Percentiles rank a stretch among this genome's conserved stretches.
Evolutionary conservation across 2,329 filamentous ascomycete species (phyloP).

Genomic region (Talaromyces sp.): DNA sequence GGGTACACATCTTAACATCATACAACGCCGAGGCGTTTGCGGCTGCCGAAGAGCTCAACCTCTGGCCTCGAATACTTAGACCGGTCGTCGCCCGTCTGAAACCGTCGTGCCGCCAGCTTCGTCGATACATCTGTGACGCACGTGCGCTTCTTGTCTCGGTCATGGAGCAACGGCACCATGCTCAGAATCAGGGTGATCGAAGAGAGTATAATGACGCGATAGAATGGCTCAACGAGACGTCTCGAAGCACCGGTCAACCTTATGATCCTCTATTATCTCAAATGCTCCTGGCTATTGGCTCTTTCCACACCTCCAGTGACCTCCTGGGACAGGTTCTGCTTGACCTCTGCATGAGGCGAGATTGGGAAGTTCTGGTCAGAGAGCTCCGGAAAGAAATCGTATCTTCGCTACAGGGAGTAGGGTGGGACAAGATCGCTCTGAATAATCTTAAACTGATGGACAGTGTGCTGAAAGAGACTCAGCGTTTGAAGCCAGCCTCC

Average conservation of each 20-base stretch:
- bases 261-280: not conserved
- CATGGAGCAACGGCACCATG: constrained; percentile 6
- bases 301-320: not conserved
- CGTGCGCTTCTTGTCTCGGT: constrained; percentile 28
- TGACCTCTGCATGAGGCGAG: not conserved
- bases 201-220: constrained; percentile 19
- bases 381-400: constrained; percentile 4
- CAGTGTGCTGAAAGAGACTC: constrained; percentile 24
- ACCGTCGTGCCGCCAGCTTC: constrained; percentile 36
- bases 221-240: constrained; percentile 17
- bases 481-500: constrained; percentile 20
- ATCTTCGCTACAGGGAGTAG: not conserved
- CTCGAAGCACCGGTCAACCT: not conserved
- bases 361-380: not conserved
- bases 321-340: not conserved
- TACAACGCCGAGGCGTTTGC: constrained; percentile 11
- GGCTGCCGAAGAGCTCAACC: constrained; percentile 33
- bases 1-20: constrained; percentile 5
- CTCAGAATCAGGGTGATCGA: not conserved
- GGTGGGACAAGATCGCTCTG: constrained; percentile 1
- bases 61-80: constrained; percentile 34
- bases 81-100: constrained; percentile 37
- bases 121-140: constrained; percentile 33
- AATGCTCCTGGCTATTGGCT: not conserved
- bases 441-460: constrained; percentile 21